Base-by-base conservation (phyloP, 177 flowering plant species). In the Tripterygium wilfordii region DNA sequence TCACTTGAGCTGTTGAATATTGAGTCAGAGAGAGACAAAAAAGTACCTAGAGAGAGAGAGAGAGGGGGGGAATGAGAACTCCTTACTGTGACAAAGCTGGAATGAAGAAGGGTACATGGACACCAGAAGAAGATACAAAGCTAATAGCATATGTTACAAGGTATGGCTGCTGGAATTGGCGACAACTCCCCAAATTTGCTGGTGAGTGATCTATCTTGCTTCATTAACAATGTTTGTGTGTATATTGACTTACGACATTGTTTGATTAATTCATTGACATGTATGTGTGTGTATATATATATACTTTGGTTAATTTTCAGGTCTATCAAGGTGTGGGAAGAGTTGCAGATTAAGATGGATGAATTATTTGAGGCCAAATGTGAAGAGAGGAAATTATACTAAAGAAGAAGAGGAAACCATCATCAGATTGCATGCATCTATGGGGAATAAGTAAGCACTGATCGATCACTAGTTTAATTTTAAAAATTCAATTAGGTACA, bases 401-500 rank as follows among this genome's bases (percentile, higher is more conserved):
- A 13, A 35, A 36, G 57, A 56, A 27, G 69, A 68, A 38, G 66
- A 56, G 8, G 61, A 52, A 1, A 10, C 35, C 5, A 56, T 68
- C 53, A 18, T 60, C 28, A 33, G 46, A 19, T 40, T 68, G 14
- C 69, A 60, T 26, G 41, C 50, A 18, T 9, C 51, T 3, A 35
- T 64, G 4, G 75, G 75, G 5, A 67, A 67, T 23, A 74, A 55
- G 75, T 69, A 63, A n/a, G n/a, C n/a, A n/a, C n/a, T n/a, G n/a
- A n/a, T n/a, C n/a, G n/a, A n/a, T n/a, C n/a, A n/a, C n/a, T n/a
- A n/a, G n/a, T n/a, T n/a, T n/a, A n/a, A n/a, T n/a, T n/a, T n/a
- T n/a, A n/a, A n/a, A n/a, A n/a, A n/a, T n/a, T n/a, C n/a, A n/a
- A n/a, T n/a, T n/a, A n/a, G n/a, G n/a, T n/a, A n/a, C n/a, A n/a